Evolutionary conservation across 129 eudicot species (phyloP).

Genomic region (Solidago caesia): DNA sequence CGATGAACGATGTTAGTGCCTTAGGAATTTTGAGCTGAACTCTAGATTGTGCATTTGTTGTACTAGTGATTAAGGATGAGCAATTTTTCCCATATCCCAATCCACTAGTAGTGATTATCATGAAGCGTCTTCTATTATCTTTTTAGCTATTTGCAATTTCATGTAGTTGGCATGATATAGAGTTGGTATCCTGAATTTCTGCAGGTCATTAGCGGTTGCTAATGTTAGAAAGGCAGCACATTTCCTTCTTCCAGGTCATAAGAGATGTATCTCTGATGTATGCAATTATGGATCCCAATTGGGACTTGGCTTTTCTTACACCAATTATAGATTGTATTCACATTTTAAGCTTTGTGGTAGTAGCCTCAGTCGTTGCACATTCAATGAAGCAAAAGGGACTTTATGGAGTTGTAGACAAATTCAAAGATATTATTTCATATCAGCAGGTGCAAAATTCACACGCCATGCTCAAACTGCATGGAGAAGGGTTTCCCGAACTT

Average conservation of each 20-base stretch:
- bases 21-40: neutral
- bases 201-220: conserved; percentile 56
- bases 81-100: too few species aligned
- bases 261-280: conserved; percentile 25
- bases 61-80: neutral
- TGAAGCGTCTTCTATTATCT: conserved; percentile 2
- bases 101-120: neutral
- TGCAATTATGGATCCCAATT: conserved; percentile 31
- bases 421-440: conserved; percentile 31
- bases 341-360: conserved; percentile 34
- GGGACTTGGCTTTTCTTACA: conserved; percentile 34
- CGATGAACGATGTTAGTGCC: neutral
- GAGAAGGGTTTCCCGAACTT: conserved; percentile 53
- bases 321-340: conserved; percentile 42
- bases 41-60: neutral
- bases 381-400: conserved; percentile 38
- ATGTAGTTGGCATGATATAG: conserved; percentile 15
- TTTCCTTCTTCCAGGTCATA: conserved; percentile 42
- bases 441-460: conserved; percentile 48
- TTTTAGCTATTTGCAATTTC: neutral
- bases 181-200: conserved; percentile 15
- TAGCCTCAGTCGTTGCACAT: conserved; percentile 30
- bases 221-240: conserved; percentile 43
- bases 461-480: conserved; percentile 63
- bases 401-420: conserved; percentile 36